Base-by-base conservation (phyloP, 106 monocot species). In the Allium fistulosum region DNA sequence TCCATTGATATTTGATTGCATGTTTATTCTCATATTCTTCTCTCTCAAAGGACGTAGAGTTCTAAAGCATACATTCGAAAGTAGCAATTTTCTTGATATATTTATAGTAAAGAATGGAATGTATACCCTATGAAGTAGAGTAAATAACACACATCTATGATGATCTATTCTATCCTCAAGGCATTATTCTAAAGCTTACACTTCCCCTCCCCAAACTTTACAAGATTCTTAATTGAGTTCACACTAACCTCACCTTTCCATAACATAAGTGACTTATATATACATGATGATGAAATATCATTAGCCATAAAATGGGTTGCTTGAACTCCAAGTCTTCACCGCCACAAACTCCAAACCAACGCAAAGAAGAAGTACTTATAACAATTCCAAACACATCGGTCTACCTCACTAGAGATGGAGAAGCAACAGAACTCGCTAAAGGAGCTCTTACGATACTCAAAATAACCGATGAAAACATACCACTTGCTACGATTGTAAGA, bases 401-500 rank as follows among this genome's bases (percentile, higher is more conserved):
- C 15, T 73, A 84, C 63, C 83, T 96, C 13, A 62, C 82, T 63
- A 74, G 80, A 27, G 78, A 73, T 15, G 59, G 53, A 0, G 76
- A 80, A 13, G 65, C 66, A 0, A 61, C 80, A 7, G 88, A 86
- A 49, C 82, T 97, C 37, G 83, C 84, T 18, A 57, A 48, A 16
- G 96, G 92, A 5, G 84, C 91, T 55, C 51, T 97, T 27, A 13
- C 69, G 15, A 28, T 92, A 16, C 55, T 82, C 11, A 53, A 72
- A 45, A 50, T 97, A 59, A 75, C 72, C 4, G 81, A 88, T 3
- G 76, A 73, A 16, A 82, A 51, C 12, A 61, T 74, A 5, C 56
- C 65, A 1, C 81, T 92, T 9, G 92, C 96, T 9, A 86, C 84
- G 8, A 70, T 82, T 27, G 73, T 82, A 13, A 81, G 76, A 51